A percentile compares a stretch with the other conserved stretches of the same genome.
Evolutionary conservation across 305 asterid genomes (phyloP).

Genomic region (Rubia peregrina): DNA sequence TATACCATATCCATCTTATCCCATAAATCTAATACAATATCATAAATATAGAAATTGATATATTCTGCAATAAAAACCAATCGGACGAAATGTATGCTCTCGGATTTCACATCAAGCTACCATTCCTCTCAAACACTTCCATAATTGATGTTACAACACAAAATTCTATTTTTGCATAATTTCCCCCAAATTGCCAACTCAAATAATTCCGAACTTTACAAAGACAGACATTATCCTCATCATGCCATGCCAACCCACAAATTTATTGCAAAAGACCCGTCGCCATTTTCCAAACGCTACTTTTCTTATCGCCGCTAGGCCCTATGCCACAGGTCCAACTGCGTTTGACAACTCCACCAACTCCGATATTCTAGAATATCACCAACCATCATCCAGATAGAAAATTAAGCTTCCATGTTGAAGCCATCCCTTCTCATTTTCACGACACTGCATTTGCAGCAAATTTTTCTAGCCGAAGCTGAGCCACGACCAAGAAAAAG

Average conservation of each 20-base stretch:
- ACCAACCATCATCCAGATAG: constrained; percentile 10
- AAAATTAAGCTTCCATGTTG: constrained; percentile 28
- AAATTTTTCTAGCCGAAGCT: constrained; percentile 28
- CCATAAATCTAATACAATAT: too few relatives aligned
- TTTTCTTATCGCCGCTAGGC: constrained; percentile 27
- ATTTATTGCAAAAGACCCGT: constrained; percentile 40
- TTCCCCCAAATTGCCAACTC: too few relatives aligned
- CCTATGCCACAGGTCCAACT: constrained; percentile 30
- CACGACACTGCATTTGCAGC: constrained; percentile 45
- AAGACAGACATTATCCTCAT: constrained; percentile 32
- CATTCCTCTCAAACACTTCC: too few relatives aligned
- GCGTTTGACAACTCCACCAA: constrained; percentile 30
- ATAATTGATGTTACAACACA: too few relatives aligned
- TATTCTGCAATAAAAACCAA: too few relatives aligned
- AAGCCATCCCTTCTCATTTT: constrained; percentile 39
- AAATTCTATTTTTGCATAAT: too few relatives aligned
- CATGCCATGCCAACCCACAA: constrained; percentile 60
- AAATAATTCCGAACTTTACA: too few relatives aligned
- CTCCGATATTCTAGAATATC: constrained; percentile 28
- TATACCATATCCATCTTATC: too few relatives aligned
- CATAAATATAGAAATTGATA: too few relatives aligned
- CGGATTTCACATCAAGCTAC: too few relatives aligned
- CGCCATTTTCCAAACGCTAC: constrained; percentile 25
- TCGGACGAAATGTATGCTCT: too few relatives aligned
- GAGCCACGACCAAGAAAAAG: too few relatives aligned